Conservation (phyloP, 108 stramenopile species). For the Aurantiochytrium sp. region DNA sequence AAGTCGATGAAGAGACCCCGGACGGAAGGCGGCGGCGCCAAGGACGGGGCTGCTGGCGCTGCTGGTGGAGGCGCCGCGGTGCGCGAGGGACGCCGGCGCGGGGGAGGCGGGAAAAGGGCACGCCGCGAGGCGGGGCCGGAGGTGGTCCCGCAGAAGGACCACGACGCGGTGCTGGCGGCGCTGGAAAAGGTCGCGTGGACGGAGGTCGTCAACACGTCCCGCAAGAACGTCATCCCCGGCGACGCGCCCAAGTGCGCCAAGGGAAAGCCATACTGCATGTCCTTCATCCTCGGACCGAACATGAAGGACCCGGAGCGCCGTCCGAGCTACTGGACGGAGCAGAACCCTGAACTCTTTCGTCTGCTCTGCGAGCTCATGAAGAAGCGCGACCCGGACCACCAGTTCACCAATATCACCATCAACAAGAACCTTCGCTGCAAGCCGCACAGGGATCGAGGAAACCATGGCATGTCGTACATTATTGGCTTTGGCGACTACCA, state of each 20-base stretch:
- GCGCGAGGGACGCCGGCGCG: too few relatives aligned
- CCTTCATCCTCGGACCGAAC: neutral
- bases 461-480: neutral
- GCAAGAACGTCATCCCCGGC: neutral
- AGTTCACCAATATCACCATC: constrained; percentile 1
- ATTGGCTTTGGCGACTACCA: constrained; percentile 14
- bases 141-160: neutral
- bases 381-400: neutral
- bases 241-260: neutral
- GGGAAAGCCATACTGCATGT: constrained; percentile 10
- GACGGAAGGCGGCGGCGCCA: too few relatives aligned
- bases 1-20: too few relatives aligned
- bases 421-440: constrained; percentile 1
- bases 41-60: too few relatives aligned
- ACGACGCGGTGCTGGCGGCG: neutral
- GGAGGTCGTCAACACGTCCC: neutral
- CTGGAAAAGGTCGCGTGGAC: neutral
- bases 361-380: neutral
- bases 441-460: neutral
- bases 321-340: constrained; percentile 1
- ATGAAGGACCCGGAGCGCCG: neutral
- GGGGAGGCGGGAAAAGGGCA: too few relatives aligned
- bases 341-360: neutral
- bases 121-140: neutral
- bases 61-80: too few relatives aligned